Evolutionary conservation across 257 asterid species (phyloP).

Genomic region (Solanum medicagineum): DNA sequence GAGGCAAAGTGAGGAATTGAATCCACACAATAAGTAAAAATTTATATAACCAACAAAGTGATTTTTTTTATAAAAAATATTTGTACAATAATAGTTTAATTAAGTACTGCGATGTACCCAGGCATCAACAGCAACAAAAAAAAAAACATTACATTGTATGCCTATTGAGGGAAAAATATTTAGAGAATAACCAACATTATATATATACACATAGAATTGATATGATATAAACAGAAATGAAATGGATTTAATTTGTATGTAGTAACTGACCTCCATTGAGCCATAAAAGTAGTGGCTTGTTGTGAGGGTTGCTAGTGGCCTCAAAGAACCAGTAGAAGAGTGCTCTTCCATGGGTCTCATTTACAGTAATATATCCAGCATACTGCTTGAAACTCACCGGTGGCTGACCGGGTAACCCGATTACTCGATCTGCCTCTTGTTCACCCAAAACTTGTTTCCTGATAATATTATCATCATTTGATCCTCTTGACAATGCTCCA

Average conservation of each 20-base stretch:
- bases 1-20: neutral
- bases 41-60: neutral
- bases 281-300: constrained; percentile 57
- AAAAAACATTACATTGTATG: too few relatives aligned
- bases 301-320: constrained; percentile 26
- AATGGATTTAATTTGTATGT: neutral
- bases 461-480: neutral
- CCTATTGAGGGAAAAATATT: too few relatives aligned
- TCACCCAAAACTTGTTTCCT: neutral
- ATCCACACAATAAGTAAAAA: neutral
- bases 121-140: too few relatives aligned
- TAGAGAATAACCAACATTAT: neutral
- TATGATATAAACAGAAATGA: neutral
- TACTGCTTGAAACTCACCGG: constrained; percentile 49
- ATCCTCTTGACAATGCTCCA: neutral
- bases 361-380: constrained; percentile 61
- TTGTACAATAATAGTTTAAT: neutral
- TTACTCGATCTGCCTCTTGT: constrained; percentile 48
- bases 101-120: neutral
- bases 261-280: constrained; percentile 55
- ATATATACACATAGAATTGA: neutral
- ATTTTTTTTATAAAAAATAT: neutral
- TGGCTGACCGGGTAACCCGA: constrained; percentile 60
- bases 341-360: constrained; percentile 58
- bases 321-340: constrained; percentile 79